Evolutionary conservation across 495 filamentous ascomycete genomes (phyloP).

Genomic region (Podospora didyma): DNA sequence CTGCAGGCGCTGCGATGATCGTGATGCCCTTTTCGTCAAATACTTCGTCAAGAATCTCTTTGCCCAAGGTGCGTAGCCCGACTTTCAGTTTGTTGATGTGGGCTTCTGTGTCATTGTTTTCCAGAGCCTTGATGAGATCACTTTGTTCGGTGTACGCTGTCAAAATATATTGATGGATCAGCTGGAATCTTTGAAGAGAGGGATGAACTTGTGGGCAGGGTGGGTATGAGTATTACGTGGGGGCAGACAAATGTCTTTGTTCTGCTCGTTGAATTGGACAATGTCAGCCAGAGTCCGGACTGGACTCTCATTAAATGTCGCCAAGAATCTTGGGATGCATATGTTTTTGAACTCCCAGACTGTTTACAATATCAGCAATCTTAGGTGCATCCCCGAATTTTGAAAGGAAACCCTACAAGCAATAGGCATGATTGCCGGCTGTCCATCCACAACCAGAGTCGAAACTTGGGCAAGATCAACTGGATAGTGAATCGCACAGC

Average conservation of each 20-base stretch:
- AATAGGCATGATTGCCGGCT: slow-evolving; percentile 20
- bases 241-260: slow-evolving; percentile 22
- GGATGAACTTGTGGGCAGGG: not conserved
- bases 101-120: slow-evolving; percentile 15
- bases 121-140: slow-evolving; percentile 20
- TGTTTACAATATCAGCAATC: not conserved
- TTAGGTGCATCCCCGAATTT: not conserved
- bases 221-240: slow-evolving; percentile 9
- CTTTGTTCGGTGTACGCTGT: slow-evolving; percentile 19
- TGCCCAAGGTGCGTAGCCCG: not conserved
- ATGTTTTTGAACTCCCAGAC: slow-evolving; percentile 25
- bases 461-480: not conserved
- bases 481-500: slow-evolving; percentile 8
- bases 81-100: slow-evolving; percentile 13
- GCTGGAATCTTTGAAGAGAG: not conserved
- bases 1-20: slow-evolving; percentile 27
- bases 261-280: slow-evolving; percentile 23
- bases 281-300: slow-evolving; percentile 21
- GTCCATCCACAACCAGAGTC: slow-evolving; percentile 13
- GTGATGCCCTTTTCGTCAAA: slow-evolving; percentile 21
- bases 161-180: not conserved
- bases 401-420: slow-evolving; percentile 10
- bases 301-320: slow-evolving; percentile 15
- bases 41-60: slow-evolving; percentile 1
- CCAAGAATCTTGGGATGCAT: slow-evolving; percentile 15